A percentile compares a stretch with the other conserved stretches of the same genome.
phyloP scores from a whole-genome alignment of 768 basidiomycete genomes.

The Stropharia rugosoannulata region DNA sequence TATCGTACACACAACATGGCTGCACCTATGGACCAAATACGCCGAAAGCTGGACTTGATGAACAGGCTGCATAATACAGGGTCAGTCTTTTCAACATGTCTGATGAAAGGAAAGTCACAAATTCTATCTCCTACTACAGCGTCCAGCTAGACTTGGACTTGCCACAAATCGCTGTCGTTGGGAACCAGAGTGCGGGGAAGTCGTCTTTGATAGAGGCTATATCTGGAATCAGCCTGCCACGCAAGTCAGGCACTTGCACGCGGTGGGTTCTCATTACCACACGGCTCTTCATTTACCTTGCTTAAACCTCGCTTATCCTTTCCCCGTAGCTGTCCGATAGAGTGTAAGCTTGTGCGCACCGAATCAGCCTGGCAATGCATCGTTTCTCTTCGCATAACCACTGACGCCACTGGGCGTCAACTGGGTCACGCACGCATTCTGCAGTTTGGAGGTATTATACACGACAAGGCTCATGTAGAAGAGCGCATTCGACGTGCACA shows the following conservation, averaged over 20 bases:
- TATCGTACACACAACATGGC: no score
- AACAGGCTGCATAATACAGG: conserved; percentile 5
- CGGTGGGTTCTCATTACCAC: conserved; percentile 36
- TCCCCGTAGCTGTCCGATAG: conserved; percentile 57
- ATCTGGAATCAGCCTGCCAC: conserved; percentile 68
- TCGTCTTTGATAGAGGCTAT: conserved; percentile 79
- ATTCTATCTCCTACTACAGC: conserved; percentile 28
- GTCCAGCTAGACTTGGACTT: conserved; percentile 72
- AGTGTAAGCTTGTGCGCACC: conserved; percentile 49
- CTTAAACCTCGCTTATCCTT: no score
- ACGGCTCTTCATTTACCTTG: background rate
- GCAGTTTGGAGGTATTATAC: conserved; percentile 49
- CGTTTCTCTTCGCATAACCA: conserved; percentile 46
- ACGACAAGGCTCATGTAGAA: conserved; percentile 53
- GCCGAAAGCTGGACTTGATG: conserved; percentile 1
- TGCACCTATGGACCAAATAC: background rate
- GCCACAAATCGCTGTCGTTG: conserved; percentile 72
- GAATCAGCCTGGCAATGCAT: conserved; percentile 46
- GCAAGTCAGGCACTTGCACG: conserved; percentile 74
- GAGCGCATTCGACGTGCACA: conserved; percentile 69
- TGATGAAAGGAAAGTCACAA: background rate
- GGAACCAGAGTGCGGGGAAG: conserved; percentile 73
- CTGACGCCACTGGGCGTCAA: conserved; percentile 35
- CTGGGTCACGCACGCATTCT: conserved; percentile 38
- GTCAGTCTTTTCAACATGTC: background rate